Conservation (phyloP, 306 rosid species). For the Psophocarpus tetragonolobus region DNA sequence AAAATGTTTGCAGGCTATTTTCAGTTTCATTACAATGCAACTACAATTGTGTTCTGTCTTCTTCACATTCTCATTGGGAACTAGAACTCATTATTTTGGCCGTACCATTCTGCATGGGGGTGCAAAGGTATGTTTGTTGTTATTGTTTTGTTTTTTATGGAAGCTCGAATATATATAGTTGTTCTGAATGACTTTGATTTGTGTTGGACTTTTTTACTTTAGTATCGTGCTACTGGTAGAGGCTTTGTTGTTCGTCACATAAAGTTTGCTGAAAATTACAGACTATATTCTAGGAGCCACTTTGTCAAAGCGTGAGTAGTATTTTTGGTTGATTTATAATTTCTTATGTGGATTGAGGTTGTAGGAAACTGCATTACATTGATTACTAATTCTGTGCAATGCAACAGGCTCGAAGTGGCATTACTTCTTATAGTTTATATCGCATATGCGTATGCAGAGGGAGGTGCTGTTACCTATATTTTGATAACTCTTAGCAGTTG, state of each 20-base stretch:
- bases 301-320: constrained; percentile 92
- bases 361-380: constrained; percentile 19
- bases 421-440: constrained; percentile 81
- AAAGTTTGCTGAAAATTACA: constrained; percentile 93
- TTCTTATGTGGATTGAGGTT: not conserved
- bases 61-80: constrained; percentile 96
- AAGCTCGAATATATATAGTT: not conserved
- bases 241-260: constrained; percentile 96
- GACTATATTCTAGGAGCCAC: constrained; percentile 96
- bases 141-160: not conserved
- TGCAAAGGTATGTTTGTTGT: constrained; percentile 68
- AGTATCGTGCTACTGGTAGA: constrained; percentile 99
- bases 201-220: constrained; percentile 30
- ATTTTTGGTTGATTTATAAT: constrained; percentile 15
- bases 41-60: constrained; percentile 96
- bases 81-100: constrained; percentile 97
- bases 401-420: constrained; percentile 88
- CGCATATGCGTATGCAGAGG: constrained; percentile 72
- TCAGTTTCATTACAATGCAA: constrained; percentile 95
- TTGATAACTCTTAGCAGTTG: constrained; percentile 93
- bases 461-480: constrained; percentile 83
- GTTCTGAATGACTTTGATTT: constrained; percentile 15
- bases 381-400: constrained; percentile 28
- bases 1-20: constrained; percentile 75
- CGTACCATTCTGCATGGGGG: constrained; percentile 98